A percentile compares a stretch with the other conserved stretches of the same genome.
Evolutionary conservation across 257 asterid genomes (phyloP).

Genomic region (Solanum chiquidenum): DNA sequence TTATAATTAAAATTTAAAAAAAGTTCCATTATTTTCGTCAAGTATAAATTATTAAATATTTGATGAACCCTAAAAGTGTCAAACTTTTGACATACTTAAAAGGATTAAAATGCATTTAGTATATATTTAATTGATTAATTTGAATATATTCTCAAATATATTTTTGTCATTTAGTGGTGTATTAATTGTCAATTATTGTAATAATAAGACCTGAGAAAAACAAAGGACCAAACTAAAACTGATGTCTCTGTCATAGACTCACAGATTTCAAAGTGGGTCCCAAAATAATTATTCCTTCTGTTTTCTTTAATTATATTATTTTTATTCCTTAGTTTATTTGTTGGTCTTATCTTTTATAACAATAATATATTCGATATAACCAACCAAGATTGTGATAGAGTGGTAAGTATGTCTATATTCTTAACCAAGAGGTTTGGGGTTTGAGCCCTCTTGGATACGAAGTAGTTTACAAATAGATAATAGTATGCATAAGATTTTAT

Average conservation of each 20-base stretch:
- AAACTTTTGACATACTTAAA: neutral
- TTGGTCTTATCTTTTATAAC: neutral
- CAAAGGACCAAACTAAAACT: conserved; percentile 27
- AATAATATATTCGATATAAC: no score
- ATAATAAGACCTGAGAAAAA: neutral
- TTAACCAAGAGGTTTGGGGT: accelerated
- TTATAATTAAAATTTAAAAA: neutral
- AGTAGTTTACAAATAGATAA: neutral
- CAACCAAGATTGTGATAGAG: accelerated
- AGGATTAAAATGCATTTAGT: neutral
- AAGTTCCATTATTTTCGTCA: neutral
- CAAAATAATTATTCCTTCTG: neutral
- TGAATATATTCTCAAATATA: neutral
- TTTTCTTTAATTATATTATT: neutral
- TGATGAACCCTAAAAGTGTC: neutral
- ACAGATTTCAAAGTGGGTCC: conserved; percentile 44
- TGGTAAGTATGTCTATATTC: accelerated
- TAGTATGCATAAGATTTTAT: no score
- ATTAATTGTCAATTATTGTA: neutral
- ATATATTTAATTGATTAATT: neutral
- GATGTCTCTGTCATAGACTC: conserved; percentile 49
- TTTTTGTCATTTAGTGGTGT: neutral
- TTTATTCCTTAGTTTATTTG: neutral
- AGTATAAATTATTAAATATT: neutral
- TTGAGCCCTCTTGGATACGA: no score